Percentiles rank a stretch among this genome's conserved stretches.
These are phyloP conservation scores for Kwoniella shivajii DNA, from an alignment of 1,284 basidiomycete species.

Conservation along the genomic window DNA sequence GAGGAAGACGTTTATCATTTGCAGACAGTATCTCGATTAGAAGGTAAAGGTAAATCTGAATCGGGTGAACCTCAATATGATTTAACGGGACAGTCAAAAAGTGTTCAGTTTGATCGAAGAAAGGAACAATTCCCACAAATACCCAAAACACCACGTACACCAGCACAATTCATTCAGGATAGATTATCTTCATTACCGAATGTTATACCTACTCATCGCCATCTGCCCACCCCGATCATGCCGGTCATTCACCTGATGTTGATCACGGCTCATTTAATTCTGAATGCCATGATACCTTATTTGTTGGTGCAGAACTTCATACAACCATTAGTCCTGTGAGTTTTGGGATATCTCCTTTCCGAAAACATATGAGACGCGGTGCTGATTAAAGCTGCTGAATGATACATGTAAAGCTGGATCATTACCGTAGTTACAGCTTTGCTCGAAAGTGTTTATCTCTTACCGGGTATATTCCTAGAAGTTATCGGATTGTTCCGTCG, in stretches of 20 bases:
- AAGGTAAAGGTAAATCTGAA: not conserved
- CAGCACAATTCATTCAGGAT: not conserved
- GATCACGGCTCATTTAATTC: constrained; percentile 14
- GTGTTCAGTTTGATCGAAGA: not conserved
- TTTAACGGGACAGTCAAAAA: not conserved
- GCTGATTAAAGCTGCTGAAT: too few relatives aligned
- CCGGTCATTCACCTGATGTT: constrained; percentile 22
- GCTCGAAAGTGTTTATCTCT: constrained; percentile 18
- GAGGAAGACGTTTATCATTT: not conserved
- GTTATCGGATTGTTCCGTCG: constrained; percentile 16
- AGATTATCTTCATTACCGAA: not conserved
- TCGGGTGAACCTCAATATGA: not conserved
- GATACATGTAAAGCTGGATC: constrained; percentile 13
- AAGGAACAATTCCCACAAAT: not conserved
- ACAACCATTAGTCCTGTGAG: constrained; percentile 25
- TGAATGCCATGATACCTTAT: constrained; percentile 14
- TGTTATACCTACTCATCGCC: constrained; percentile 2
- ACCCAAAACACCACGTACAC: not conserved
- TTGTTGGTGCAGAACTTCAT: constrained; percentile 22
- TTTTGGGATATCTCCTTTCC: too few relatives aligned
- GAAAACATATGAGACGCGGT: too few relatives aligned
- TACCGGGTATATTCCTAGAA: constrained; percentile 21
- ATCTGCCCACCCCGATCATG: constrained; percentile 17
- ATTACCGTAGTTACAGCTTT: constrained; percentile 13
- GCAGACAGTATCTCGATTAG: not conserved